Percentiles rank a stretch among this genome's conserved stretches.
Evolutionary conservation across 2,329 filamentous ascomycete species (phyloP).

Genomic region (Colletotrichum simmondsii): DNA sequence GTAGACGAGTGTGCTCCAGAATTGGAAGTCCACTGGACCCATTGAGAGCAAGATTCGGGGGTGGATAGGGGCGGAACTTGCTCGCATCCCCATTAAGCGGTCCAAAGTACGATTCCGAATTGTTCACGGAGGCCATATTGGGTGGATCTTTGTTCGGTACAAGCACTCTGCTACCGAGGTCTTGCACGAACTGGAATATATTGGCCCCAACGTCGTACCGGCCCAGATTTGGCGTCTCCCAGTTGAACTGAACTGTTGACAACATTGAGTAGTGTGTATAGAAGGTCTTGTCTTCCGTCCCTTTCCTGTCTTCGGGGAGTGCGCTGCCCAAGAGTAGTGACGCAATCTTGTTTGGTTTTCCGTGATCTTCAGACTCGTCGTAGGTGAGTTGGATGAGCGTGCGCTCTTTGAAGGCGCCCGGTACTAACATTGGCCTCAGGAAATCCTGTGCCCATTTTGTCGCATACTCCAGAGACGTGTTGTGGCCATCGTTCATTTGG

Average conservation of each 20-base stretch:
- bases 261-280: conserved; percentile 58
- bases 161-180: conserved; percentile 45
- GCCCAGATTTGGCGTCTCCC: conserved; percentile 53
- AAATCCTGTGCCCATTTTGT: conserved; percentile 63
- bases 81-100: conserved; percentile 48
- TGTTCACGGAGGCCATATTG: conserved; percentile 47
- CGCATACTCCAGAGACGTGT: conserved; percentile 62
- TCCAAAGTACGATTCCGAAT: conserved; percentile 55
- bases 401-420: conserved; percentile 60
- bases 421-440: conserved; percentile 62
- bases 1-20: conserved; percentile 43
- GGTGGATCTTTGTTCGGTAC: conserved; percentile 49
- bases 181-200: conserved; percentile 52
- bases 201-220: conserved; percentile 53
- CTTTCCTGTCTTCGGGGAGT: conserved; percentile 56
- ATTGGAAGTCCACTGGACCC: conserved; percentile 56
- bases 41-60: conserved; percentile 54
- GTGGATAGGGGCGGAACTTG: conserved; percentile 46
- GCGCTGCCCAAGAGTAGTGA: conserved; percentile 66
- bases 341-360: conserved; percentile 62
- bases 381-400: conserved; percentile 69
- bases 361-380: conserved; percentile 66
- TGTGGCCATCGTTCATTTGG: conserved; percentile 75
- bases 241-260: conserved; percentile 54
- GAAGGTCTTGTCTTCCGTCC: conserved; percentile 62